Percentiles rank a stretch among this genome's conserved stretches.
Conservation (phyloP, 2,329 filamentous ascomycete genomes). For the Pestalotiopsis sp. region DNA sequence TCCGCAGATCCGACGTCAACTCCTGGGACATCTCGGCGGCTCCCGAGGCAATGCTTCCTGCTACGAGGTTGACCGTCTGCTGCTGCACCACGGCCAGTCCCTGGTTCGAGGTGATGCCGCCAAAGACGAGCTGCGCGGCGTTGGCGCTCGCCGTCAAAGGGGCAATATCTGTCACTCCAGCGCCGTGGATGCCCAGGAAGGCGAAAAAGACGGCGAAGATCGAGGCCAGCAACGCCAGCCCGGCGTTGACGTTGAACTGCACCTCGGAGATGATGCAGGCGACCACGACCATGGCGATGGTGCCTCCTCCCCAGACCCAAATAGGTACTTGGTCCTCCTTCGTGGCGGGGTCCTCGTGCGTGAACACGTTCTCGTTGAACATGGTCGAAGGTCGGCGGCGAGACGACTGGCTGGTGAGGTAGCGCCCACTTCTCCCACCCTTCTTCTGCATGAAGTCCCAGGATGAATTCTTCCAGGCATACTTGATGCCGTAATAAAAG, state of each 20-base stretch:
- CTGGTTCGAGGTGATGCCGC: slow-evolving; percentile 61
- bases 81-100: slow-evolving; percentile 51
- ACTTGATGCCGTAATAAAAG: slow-evolving; percentile 42
- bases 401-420: slow-evolving; percentile 5
- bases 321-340: slow-evolving; percentile 46
- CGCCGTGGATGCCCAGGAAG: slow-evolving; percentile 63
- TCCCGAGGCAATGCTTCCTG: slow-evolving; percentile 59
- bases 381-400: neutral
- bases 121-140: slow-evolving; percentile 69
- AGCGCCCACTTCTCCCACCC: slow-evolving; percentile 13
- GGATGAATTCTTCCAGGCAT: slow-evolving; percentile 40
- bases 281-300: slow-evolving; percentile 50
- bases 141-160: slow-evolving; percentile 69
- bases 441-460: slow-evolving; percentile 14
- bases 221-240: slow-evolving; percentile 57
- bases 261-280: slow-evolving; percentile 53
- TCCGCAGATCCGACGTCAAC: slow-evolving; percentile 66
- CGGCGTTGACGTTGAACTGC: slow-evolving; percentile 57
- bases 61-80: slow-evolving; percentile 67
- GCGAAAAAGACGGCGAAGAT: slow-evolving; percentile 63
- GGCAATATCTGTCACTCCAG: slow-evolving; percentile 62
- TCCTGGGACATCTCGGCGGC: slow-evolving; percentile 56
- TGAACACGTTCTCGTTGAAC: slow-evolving; percentile 11
- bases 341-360: slow-evolving; percentile 9
- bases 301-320: slow-evolving; percentile 55